A percentile compares a stretch with the other conserved stretches of the same genome.
phyloP scores from a whole-genome alignment of 345 rosid species.

The Pugionium cornutum region DNA sequence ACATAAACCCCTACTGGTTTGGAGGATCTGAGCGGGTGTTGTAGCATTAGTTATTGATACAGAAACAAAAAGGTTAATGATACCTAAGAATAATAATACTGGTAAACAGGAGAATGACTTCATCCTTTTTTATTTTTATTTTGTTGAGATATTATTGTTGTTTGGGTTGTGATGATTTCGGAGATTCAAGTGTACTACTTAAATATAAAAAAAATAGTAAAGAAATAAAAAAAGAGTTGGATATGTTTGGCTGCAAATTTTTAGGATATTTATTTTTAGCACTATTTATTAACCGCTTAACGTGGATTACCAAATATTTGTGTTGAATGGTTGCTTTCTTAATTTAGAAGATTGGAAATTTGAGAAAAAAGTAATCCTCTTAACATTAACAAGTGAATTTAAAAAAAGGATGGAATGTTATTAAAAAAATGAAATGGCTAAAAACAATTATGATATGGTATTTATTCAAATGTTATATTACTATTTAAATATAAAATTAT shows the following conservation, averaged over 20 bases:
- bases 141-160: conserved; percentile 18
- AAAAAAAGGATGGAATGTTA: too few relatives aligned
- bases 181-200: conserved; percentile 28
- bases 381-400: not conserved
- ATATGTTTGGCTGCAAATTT: conserved; percentile 30
- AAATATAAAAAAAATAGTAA: not conserved
- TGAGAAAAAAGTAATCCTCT: too few relatives aligned
- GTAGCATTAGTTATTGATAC: conserved; percentile 27
- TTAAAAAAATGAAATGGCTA: too few relatives aligned
- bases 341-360: conserved; percentile 22
- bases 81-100: conserved; percentile 36
- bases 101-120: conserved; percentile 37
- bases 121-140: conserved; percentile 38
- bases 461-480: too few relatives aligned
- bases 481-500: too few relatives aligned
- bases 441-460: too few relatives aligned
- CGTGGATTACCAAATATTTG: conserved; percentile 14
- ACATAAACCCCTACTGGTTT: conserved; percentile 59
- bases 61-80: conserved; percentile 26
- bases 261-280: conserved; percentile 17
- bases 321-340: not conserved
- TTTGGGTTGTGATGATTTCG: conserved; percentile 27
- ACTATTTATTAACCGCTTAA: conserved; percentile 26
- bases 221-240: conserved; percentile 6
- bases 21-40: conserved; percentile 42